Percentiles rank a stretch among this genome's conserved stretches.
Conservation (phyloP, 305 asterid species). For the Fraxinus sp. region DNA sequence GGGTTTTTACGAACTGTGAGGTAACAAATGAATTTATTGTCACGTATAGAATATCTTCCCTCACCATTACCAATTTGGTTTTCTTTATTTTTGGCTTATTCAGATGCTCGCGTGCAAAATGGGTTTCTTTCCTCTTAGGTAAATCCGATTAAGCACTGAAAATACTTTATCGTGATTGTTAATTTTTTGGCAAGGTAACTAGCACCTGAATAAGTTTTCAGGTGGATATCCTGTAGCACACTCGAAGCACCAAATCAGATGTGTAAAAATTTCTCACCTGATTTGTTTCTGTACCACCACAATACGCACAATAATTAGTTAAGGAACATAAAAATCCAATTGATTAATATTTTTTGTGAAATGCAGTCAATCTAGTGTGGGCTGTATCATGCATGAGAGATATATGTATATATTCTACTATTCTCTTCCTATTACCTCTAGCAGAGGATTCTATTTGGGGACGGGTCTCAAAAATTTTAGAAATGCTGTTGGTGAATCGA, state of each 20-base stretch:
- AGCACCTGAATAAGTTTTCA: slow-evolving; percentile 42
- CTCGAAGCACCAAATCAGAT: slow-evolving; percentile 38
- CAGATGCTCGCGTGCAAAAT: slow-evolving; percentile 40
- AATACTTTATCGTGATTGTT: slow-evolving; percentile 42
- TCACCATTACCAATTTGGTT: slow-evolving; percentile 26
- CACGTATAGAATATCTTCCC: background rate
- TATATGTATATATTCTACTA: background rate
- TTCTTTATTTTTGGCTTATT: slow-evolving; percentile 29
- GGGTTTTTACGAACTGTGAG: background rate
- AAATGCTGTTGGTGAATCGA: background rate
- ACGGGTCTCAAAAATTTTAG: background rate
- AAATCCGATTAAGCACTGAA: slow-evolving; percentile 37
- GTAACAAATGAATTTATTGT: slow-evolving; percentile 19
- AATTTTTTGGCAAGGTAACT: slow-evolving; percentile 43
- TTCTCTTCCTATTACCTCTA: background rate
- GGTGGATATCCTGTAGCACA: slow-evolving; percentile 42
- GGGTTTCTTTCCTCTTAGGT: slow-evolving; percentile 35
- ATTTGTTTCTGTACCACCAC: slow-evolving; percentile 27
- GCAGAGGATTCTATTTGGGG: background rate
- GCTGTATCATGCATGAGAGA: background rate
- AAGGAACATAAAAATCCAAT: background rate
- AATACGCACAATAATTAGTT: background rate
- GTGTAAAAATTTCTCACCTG: slow-evolving; percentile 56
- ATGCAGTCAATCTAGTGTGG: background rate
- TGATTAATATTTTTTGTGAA: background rate